Conservation (phyloP, 176 grass and related monocot genomes). For the Pharus latifolius region DNA sequence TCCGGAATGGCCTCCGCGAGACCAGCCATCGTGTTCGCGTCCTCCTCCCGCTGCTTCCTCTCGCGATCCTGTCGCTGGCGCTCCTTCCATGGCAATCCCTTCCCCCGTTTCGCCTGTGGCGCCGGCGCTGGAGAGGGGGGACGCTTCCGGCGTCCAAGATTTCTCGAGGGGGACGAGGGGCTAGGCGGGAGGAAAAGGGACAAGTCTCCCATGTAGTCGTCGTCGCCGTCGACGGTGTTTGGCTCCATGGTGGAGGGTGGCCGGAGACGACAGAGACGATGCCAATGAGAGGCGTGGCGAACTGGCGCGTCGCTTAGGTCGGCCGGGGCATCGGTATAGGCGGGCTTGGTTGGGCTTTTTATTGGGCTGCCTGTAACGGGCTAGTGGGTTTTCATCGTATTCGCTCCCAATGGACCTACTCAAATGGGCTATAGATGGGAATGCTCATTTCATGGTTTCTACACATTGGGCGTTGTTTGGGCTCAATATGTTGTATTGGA, state of each 20-base stretch:
- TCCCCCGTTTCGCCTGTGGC: conserved; percentile 26
- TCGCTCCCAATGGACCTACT: no score
- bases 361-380: no score
- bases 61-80: conserved; percentile 42
- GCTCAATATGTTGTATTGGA: no score
- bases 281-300: neutral
- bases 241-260: conserved; percentile 14
- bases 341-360: no score
- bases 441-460: no score
- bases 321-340: neutral
- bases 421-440: no score
- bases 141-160: conserved; percentile 19
- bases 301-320: neutral
- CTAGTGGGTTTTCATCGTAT: no score
- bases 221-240: conserved; percentile 28
- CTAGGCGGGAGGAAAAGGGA: conserved; percentile 57
- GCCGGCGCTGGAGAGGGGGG: neutral
- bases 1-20: conserved; percentile 66
- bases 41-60: conserved; percentile 64
- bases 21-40: conserved; percentile 43
- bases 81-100: conserved; percentile 60
- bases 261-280: neutral
- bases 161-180: neutral
- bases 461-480: no score
- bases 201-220: conserved; percentile 91